Base-by-base conservation (phyloP, 306 rosid genomes). In the Malus orientalis region DNA sequence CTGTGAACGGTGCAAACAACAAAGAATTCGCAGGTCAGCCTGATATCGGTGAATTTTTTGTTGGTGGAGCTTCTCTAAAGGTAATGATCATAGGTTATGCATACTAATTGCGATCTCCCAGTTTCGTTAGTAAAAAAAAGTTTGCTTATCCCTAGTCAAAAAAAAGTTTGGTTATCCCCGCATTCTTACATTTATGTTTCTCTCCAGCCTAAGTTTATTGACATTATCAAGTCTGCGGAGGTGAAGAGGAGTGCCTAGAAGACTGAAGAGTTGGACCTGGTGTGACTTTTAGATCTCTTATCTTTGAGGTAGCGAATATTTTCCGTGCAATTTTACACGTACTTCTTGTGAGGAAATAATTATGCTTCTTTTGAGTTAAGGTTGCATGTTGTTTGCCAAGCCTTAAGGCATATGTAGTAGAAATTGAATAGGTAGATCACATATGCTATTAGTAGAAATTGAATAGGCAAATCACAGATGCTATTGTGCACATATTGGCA, bases 31-130 rank as follows among this genome's bases (percentile, higher is more conserved):
- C 88, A 8, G 77, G 40, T 61, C 76, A 85, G 84, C 81, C 86
- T 0, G 88, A 85, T 72, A 59, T 85, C 25, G 88, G 81, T 15
- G 86, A 86, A 9, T 85, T 85, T 76, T 78, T 85, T 86, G 88
- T 85, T 44, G 88, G 88, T 62, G 88, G 88, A 68, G 88, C 88
- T 68, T 85, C 88, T 71, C 71, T 85, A 1, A 85, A 85, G 85
- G 86, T 85, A 73, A 44, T 23, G 10, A 12, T 60, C 10, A 4
- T 44, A 16, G 20, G 19, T 8, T 22, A 6, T 55, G 45, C 8
- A 18, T 54, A 49, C 71, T 29, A 13, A 38, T 32, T 70, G 51
- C 61, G 15, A 4, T 12, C 51, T 18, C 7, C 7, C 32, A 13
- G 63, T 44, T 76, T 62, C 30, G 40, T 36, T 16, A 13, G 5